These are phyloP conservation scores for Castanea mollissima DNA, from an alignment of 306 rosid species.

Conservation along the genomic window DNA sequence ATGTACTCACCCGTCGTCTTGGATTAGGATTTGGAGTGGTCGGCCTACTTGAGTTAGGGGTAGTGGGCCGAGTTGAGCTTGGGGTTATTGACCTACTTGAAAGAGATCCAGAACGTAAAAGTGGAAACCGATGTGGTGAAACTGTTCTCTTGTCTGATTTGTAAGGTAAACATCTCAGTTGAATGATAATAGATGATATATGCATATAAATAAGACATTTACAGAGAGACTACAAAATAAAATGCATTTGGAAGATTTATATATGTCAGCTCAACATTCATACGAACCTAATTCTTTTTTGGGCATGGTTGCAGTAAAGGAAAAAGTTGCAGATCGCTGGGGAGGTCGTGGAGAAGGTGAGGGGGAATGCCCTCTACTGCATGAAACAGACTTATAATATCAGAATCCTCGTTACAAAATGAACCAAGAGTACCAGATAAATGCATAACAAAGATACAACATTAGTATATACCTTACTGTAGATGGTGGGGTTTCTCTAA, in stretches of 20 bases:
- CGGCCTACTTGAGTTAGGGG: conserved; percentile 84
- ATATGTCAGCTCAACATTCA: not conserved
- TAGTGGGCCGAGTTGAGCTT: conserved; percentile 59
- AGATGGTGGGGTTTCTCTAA: conserved; percentile 78
- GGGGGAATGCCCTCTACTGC: conserved; percentile 75
- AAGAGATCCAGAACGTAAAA: conserved; percentile 83
- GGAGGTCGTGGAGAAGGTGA: conserved; percentile 58
- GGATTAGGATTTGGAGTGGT: conserved; percentile 76
- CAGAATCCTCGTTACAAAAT: conserved; percentile 4
- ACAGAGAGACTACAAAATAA: not conserved
- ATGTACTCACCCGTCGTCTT: conserved; percentile 63
- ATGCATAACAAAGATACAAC: conserved; percentile 7
- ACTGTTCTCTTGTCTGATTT: conserved; percentile 72
- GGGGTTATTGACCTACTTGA: conserved; percentile 73
- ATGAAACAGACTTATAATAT: conserved; percentile 16
- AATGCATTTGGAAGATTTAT: not conserved
- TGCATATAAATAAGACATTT: not conserved
- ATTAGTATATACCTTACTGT: conserved; percentile 47
- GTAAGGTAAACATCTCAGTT: conserved; percentile 24
- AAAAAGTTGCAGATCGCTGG: conserved; percentile 58
- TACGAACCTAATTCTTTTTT: conserved; percentile 65
- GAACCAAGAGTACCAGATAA: conserved; percentile 7
- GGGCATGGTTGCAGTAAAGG: conserved; percentile 76
- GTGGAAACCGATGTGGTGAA: conserved; percentile 94
- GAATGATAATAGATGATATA: conserved; percentile 10